Evolutionary conservation across 2,329 filamentous ascomycete genomes (phyloP).

Genomic region (Phialocephala sp.): DNA sequence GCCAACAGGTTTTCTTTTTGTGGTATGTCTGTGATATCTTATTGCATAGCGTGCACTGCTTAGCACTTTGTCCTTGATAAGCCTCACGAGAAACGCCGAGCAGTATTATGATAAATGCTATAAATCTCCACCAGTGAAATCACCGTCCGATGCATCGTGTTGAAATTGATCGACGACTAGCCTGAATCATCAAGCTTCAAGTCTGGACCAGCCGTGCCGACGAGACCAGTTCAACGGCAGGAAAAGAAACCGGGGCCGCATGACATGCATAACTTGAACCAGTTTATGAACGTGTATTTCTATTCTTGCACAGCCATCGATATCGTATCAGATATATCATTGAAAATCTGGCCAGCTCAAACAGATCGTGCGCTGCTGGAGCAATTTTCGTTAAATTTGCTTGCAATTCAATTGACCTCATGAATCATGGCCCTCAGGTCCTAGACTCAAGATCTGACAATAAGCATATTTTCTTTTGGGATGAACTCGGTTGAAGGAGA

Average conservation of each 20-base stretch:
- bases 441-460: neutral
- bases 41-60: too few species aligned
- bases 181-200: neutral
- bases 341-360: neutral
- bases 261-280: neutral
- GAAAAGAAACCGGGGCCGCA: neutral
- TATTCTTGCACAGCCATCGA: neutral
- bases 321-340: neutral
- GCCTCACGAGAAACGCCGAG: neutral
- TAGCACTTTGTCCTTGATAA: neutral
- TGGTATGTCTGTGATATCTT: too few species aligned
- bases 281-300: neutral
- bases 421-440: neutral
- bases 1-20: too few species aligned
- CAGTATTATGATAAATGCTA: neutral
- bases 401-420: neutral
- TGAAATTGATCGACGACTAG: constrained; percentile 2
- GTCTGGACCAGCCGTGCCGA: neutral
- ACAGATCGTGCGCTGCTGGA: neutral
- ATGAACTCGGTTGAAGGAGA: neutral
- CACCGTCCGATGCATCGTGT: neutral
- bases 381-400: neutral
- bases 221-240: constrained; percentile 4
- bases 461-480: neutral
- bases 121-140: neutral